These are phyloP conservation scores for Trichoderma gamsii DNA, from an alignment of 495 filamentous ascomycete genomes.

Conservation along the genomic window DNA sequence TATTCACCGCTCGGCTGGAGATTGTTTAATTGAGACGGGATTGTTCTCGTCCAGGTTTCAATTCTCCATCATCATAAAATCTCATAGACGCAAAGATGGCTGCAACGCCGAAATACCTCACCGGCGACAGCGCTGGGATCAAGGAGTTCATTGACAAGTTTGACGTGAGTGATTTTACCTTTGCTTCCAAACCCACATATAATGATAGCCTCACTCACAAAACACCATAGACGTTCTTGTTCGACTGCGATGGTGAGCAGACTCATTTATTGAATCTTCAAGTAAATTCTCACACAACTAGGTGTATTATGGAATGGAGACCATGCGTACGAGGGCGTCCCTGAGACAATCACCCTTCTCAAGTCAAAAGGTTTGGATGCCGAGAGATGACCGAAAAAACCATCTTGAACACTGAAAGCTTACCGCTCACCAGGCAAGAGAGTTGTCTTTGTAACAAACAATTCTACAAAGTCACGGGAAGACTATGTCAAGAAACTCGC, in stretches of 20 bases:
- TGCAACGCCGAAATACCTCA: slow-evolving; percentile 62
- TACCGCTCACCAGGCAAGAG: slow-evolving; percentile 62
- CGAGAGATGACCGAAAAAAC: not conserved
- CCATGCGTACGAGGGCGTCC: slow-evolving; percentile 72
- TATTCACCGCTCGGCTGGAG: not conserved
- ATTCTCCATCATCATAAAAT: not conserved
- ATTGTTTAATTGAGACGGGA: not conserved
- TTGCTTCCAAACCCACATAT: slow-evolving; percentile 7
- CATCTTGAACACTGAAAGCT: not conserved
- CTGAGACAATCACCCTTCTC: slow-evolving; percentile 76
- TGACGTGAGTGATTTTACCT: slow-evolving; percentile 60
- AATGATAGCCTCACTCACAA: slow-evolving; percentile 12
- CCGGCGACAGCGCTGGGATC: slow-evolving; percentile 68
- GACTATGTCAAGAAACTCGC: slow-evolving; percentile 90
- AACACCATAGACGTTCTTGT: slow-evolving; percentile 68
- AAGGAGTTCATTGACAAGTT: slow-evolving; percentile 80
- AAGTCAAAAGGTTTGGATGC: slow-evolving; percentile 61
- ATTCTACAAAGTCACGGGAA: slow-evolving; percentile 90
- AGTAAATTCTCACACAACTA: slow-evolving; percentile 30
- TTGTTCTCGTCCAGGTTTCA: not conserved
- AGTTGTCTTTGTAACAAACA: slow-evolving; percentile 96
- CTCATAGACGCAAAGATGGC: slow-evolving; percentile 19
- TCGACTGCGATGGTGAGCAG: slow-evolving; percentile 91
- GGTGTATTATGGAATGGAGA: slow-evolving; percentile 96
- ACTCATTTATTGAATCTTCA: not conserved